Conservation (phyloP, 1,139 yeast species). For the Geotrichum aggregatum region DNA sequence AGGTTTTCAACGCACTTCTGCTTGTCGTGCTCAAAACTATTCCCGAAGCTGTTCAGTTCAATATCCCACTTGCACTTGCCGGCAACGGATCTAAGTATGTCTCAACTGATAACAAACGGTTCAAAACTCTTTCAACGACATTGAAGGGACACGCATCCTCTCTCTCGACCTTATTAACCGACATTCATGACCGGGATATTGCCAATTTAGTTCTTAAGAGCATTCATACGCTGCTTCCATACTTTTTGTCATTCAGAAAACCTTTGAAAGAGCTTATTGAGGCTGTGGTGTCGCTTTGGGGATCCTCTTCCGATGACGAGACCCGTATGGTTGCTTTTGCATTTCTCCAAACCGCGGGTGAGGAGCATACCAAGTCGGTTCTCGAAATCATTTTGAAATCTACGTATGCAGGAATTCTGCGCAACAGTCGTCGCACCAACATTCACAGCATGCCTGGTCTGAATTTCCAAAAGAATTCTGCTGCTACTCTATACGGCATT, state of each 20-base stretch:
- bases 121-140: conserved; percentile 56
- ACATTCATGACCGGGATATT: conserved; percentile 72
- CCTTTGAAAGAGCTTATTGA: conserved; percentile 65
- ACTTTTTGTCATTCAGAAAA: conserved; percentile 71
- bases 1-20: conserved; percentile 72
- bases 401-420: conserved; percentile 74
- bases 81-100: conserved; percentile 42
- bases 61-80: conserved; percentile 55
- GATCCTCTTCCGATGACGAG: conserved; percentile 60
- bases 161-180: conserved; percentile 60
- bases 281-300: conserved; percentile 72
- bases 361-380: conserved; percentile 45
- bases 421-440: conserved; percentile 76
- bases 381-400: conserved; percentile 57
- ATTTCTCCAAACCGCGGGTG: conserved; percentile 67
- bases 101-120: conserved; percentile 54
- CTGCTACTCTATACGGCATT: conserved; percentile 68
- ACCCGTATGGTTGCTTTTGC: conserved; percentile 87
- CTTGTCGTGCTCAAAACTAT: conserved; percentile 62
- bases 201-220: conserved; percentile 49
- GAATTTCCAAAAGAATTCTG: conserved; percentile 85
- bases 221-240: conserved; percentile 73
- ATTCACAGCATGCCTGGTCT: conserved; percentile 79
- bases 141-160: conserved; percentile 74
- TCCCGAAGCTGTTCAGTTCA: conserved; percentile 66